phyloP scores from a whole-genome alignment of 2,329 filamentous ascomycete genomes.

The Fusarium tjaetaba region DNA sequence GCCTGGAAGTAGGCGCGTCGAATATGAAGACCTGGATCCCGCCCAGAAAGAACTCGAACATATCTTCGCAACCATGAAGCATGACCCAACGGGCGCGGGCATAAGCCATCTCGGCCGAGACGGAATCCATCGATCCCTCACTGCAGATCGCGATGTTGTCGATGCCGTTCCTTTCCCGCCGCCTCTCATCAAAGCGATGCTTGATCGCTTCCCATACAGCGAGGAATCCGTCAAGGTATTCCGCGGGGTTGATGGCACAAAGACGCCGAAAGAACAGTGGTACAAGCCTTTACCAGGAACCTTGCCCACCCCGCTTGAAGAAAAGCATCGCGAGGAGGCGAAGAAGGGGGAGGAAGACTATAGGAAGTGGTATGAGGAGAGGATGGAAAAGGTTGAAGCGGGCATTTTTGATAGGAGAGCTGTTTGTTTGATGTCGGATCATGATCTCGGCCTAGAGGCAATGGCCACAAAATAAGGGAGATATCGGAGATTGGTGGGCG shows the following conservation, averaged over 20 bases:
- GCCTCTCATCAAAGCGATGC: constrained; percentile 19
- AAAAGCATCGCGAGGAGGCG: not conserved
- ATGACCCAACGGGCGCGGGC: not conserved
- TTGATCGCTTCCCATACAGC: constrained; percentile 21
- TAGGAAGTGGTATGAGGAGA: not conserved
- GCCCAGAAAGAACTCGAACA: not conserved
- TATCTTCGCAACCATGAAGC: not conserved
- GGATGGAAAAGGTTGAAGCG: not conserved
- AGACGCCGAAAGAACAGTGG: constrained; percentile 28
- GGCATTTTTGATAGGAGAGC: not conserved
- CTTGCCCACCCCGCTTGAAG: not conserved
- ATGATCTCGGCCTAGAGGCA: not conserved
- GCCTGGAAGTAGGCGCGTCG: not conserved
- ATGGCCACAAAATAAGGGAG: not conserved
- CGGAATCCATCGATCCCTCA: constrained; percentile 28
- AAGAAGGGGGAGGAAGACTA: not conserved
- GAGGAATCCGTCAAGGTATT: constrained; percentile 1
- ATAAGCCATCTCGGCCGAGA: constrained; percentile 20
- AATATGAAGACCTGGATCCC: not conserved
- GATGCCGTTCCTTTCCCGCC: constrained; percentile 20
- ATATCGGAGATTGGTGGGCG: rapidly evolving
- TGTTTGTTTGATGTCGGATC: not conserved
- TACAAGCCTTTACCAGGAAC: not conserved
- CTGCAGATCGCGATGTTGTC: constrained; percentile 26
- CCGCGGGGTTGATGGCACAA: constrained; percentile 45